A percentile compares a stretch with the other conserved stretches of the same genome.
These are phyloP conservation scores for Cutaneotrichosporon mucoides DNA, from an alignment of 1,284 basidiomycete species.

Conservation along the genomic window DNA sequence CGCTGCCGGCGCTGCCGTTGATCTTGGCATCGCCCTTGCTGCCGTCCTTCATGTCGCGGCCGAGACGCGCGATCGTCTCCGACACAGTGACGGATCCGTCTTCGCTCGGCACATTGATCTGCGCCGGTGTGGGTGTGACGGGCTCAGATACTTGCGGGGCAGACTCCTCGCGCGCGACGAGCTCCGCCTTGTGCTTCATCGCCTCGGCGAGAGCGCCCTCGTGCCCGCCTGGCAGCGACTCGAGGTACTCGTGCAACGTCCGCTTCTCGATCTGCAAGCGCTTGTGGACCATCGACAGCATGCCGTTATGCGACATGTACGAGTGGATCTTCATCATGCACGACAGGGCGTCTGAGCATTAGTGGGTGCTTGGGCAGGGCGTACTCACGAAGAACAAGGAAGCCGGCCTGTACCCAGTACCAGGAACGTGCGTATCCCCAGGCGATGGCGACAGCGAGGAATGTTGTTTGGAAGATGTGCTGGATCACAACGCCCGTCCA, in stretches of 20 bases:
- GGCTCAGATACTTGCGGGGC: slow-evolving; percentile 30
- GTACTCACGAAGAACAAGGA: slow-evolving; percentile 70
- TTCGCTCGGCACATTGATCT: slow-evolving; percentile 55
- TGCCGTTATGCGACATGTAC: slow-evolving; percentile 84
- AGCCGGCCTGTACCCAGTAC: slow-evolving; percentile 98
- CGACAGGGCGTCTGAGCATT: slow-evolving; percentile 39
- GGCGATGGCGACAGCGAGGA: slow-evolving; percentile 63
- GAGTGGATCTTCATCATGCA: slow-evolving; percentile 67
- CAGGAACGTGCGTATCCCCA: slow-evolving; percentile 63
- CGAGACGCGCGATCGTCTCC: background rate
- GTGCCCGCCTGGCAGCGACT: slow-evolving; percentile 33
- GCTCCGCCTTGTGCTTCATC: slow-evolving; percentile 21
- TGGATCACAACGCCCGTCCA: slow-evolving; percentile 70
- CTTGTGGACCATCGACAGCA: slow-evolving; percentile 60
- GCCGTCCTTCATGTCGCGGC: background rate
- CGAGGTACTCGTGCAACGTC: slow-evolving; percentile 34
- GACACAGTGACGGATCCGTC: background rate
- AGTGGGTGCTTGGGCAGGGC: background rate
- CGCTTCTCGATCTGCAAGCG: slow-evolving; percentile 37
- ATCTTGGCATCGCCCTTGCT: background rate
- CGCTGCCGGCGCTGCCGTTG: background rate
- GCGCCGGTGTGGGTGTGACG: slow-evolving; percentile 57
- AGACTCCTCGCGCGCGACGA: slow-evolving; percentile 37
- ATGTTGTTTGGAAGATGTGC: slow-evolving; percentile 67
- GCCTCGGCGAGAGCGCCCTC: slow-evolving; percentile 40